Conservation (phyloP, 768 basidiomycete genomes). For the Antrodiella citrinella region DNA sequence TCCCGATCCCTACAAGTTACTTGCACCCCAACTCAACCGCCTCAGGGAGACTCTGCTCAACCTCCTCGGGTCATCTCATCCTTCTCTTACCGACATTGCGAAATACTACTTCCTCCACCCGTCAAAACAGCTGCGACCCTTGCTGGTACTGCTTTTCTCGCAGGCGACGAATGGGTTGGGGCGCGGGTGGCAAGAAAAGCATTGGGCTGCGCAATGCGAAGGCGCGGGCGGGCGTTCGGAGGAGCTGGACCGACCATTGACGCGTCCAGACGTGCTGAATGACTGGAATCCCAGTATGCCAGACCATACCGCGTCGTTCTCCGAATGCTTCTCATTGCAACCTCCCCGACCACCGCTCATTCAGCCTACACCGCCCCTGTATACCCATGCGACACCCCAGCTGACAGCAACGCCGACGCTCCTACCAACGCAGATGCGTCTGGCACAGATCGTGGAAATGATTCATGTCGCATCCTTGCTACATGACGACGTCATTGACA, state of each 20-base stretch:
- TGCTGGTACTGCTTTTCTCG: constrained; percentile 82
- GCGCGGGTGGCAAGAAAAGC: constrained; percentile 47
- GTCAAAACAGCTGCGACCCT: constrained; percentile 85
- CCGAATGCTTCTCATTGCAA: constrained; percentile 35
- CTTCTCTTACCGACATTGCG: constrained; percentile 79
- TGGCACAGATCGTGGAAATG: constrained; percentile 97
- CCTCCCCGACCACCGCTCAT: constrained; percentile 28
- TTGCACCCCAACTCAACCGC: constrained; percentile 63
- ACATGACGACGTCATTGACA: constrained; percentile 86
- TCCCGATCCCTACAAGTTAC: constrained; percentile 60
- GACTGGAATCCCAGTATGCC: constrained; percentile 90
- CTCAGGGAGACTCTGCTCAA: constrained; percentile 66
- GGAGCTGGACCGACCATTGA: constrained; percentile 74
- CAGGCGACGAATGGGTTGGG: constrained; percentile 92
- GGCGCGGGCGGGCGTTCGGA: constrained; percentile 42
- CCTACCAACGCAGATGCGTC: constrained; percentile 83
- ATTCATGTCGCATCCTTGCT: constrained; percentile 91
- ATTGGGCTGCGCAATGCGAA: constrained; percentile 53
- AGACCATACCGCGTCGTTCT: constrained; percentile 65
- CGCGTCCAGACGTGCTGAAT: constrained; percentile 72
- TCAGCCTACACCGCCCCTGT: constrained; percentile 24
- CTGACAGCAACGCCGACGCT: constrained; percentile 31
- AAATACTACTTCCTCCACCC: constrained; percentile 87
- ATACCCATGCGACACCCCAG: constrained; percentile 21
- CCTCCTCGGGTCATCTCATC: constrained; percentile 84